Conservation (phyloP, 495 filamentous ascomycete genomes). For the Cercophora newfieldiana region DNA sequence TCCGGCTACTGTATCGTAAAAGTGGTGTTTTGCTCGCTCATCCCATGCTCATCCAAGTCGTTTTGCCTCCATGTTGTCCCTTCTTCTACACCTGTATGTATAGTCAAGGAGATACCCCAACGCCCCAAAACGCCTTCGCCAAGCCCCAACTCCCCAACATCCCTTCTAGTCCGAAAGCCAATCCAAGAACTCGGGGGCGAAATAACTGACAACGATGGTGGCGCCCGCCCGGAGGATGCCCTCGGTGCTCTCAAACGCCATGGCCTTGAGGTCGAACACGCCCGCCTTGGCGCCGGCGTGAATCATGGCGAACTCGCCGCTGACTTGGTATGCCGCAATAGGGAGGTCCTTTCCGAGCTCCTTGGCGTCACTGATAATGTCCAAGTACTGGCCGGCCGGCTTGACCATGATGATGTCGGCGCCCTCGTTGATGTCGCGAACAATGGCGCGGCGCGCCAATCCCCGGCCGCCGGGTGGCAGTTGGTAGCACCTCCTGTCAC, state of each 20-base stretch:
- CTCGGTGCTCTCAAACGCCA: constrained; percentile 92
- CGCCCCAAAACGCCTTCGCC: constrained; percentile 11
- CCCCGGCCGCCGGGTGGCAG: constrained; percentile 88
- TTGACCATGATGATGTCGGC: constrained; percentile 99
- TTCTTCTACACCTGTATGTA: not conserved
- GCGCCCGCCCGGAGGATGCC: constrained; percentile 92
- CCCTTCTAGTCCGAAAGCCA: constrained; percentile 59
- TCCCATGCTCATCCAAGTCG: not conserved
- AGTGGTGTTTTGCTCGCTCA: not conserved
- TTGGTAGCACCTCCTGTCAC: constrained; percentile 95
- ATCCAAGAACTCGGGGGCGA: constrained; percentile 89
- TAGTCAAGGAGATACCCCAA: not conserved
- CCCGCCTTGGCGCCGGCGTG: constrained; percentile 93
- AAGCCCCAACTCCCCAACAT: not conserved
- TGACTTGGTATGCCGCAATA: constrained; percentile 93
- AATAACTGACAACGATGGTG: constrained; percentile 89
- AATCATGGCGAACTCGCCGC: constrained; percentile 97
- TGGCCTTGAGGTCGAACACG: constrained; percentile 93
- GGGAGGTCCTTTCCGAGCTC: constrained; percentile 88
- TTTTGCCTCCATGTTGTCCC: not conserved
- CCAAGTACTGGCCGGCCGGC: constrained; percentile 88
- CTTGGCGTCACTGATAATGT: constrained; percentile 95
- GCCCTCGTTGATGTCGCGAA: constrained; percentile 85
- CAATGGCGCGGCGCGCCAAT: constrained; percentile 89
- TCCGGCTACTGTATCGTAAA: constrained; percentile 3